Evolutionary conservation across 2,329 filamentous ascomycete species (phyloP), one percentile per base, ranked within the genome.

Genomic region (Exophiala sp.): DNA sequence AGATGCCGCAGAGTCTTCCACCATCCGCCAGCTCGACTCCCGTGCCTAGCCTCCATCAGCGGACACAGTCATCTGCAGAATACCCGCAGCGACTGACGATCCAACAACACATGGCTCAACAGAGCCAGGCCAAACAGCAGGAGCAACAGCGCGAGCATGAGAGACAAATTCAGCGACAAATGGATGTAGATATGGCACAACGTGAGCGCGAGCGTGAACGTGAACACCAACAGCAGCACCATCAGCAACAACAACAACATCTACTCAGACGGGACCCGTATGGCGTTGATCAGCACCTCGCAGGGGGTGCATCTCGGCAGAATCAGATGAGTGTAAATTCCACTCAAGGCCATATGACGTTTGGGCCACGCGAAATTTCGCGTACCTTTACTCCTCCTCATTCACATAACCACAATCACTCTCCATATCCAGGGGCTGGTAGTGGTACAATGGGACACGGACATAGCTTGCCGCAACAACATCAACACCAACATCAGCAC

Each of bases 21-120:
- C 55, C 58, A 18, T 62, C 61, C 9, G 54, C 60, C 14, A 55
- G 58, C 52, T 55, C 59, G 20, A 63, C 61, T n/a, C 61, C 60
- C 5, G 60, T 60, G 5, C 50, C 61, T n/a, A 54, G 53, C 42
- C 54, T 62, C 21, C 61, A 62, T 46, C 61, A 58, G 29, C 55
- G 60, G 7, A 50, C 50, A 18, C 57, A 56, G 18, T 50, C 56
- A 14, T 58, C 54, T 11, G 33, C 54, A 8, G 58, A 61, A 14
- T 58, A 50, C 29, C 50, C 40, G 21, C 49, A 52, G 2, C 56
- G 60, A 34, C 47, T 62, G 18, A 62, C 60, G 3, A 62, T 62
- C 29, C 60, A 62, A 53, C 56, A 62, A 44, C 56, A 59, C 21
- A 59, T 59, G 50, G 58, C 60, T 40, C 55, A 58, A 36, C 52